Evolutionary conservation across 768 basidiomycete species (phyloP).

Genomic region (Pleurotus cornucopiae): DNA sequence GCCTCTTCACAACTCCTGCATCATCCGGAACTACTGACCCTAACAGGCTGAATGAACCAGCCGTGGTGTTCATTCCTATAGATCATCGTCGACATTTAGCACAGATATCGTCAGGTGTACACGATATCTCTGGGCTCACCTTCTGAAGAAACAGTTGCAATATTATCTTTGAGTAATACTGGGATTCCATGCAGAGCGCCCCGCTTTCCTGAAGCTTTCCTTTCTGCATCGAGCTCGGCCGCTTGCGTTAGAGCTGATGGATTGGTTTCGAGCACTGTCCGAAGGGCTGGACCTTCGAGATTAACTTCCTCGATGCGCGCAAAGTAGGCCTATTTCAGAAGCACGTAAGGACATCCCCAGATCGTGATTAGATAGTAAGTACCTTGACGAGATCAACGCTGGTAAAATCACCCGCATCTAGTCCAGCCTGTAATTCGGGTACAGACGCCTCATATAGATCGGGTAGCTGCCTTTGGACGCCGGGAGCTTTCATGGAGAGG

Average conservation of each 20-base stretch:
- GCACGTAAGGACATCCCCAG: neutral
- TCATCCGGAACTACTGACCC: slow-evolving; percentile 41
- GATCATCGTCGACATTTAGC: neutral
- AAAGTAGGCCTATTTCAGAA: slow-evolving; percentile 50
- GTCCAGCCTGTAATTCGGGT: slow-evolving; percentile 47
- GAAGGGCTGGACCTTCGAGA: slow-evolving; percentile 48
- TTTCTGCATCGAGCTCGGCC: slow-evolving; percentile 41
- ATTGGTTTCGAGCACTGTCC: slow-evolving; percentile 57
- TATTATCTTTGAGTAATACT: slow-evolving; percentile 48
- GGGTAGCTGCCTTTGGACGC: slow-evolving; percentile 24
- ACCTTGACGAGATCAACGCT: slow-evolving; percentile 65
- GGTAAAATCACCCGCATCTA: slow-evolving; percentile 45
- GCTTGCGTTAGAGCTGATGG: slow-evolving; percentile 49
- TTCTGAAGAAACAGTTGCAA: slow-evolving; percentile 41
- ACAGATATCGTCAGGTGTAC: neutral
- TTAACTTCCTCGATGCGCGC: slow-evolving; percentile 71
- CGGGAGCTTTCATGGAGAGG: neutral
- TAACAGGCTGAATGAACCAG: slow-evolving; percentile 36
- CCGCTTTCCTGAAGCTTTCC: slow-evolving; percentile 36
- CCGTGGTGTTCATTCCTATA: slow-evolving; percentile 8
- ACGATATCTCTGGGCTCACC: slow-evolving; percentile 19
- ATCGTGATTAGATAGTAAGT: neutral
- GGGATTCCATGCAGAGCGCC: slow-evolving; percentile 53
- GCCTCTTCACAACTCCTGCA: slow-evolving; percentile 39
- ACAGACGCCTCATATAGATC: slow-evolving; percentile 63